Percentiles rank a stretch among this genome's conserved stretches.
These are phyloP conservation scores for Zygotorulaspora chibaensis DNA, from an alignment of 805 yeast genomes.

Conservation along the genomic window DNA sequence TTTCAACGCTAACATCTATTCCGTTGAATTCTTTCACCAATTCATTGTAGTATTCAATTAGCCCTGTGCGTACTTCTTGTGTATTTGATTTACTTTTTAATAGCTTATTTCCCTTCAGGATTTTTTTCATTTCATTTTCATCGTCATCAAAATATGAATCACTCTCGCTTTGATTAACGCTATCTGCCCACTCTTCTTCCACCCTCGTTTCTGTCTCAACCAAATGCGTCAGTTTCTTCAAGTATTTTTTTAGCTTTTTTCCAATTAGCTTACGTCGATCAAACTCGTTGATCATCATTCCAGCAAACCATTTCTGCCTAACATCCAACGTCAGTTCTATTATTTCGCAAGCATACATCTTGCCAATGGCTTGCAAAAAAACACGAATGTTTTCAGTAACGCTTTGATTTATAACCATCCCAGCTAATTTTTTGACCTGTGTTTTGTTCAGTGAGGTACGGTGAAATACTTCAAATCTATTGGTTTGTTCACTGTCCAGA, in stretches of 20 bases:
- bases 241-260: constrained; percentile 33
- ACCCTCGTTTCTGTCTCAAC: constrained; percentile 13
- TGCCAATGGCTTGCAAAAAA: constrained; percentile 79
- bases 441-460: constrained; percentile 69
- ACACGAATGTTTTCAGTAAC: constrained; percentile 77
- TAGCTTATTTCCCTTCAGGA: constrained; percentile 22
- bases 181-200: constrained; percentile 18
- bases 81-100: constrained; percentile 25
- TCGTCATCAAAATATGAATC: constrained; percentile 33
- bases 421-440: constrained; percentile 76
- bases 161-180: constrained; percentile 29
- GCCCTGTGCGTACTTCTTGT: constrained; percentile 24
- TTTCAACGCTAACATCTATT: constrained; percentile 33
- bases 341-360: constrained; percentile 85
- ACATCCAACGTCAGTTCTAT: constrained; percentile 76
- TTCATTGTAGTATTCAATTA: constrained; percentile 32
- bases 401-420: constrained; percentile 72
- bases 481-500: constrained; percentile 78
- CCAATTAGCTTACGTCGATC: constrained; percentile 40
- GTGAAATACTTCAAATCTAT: constrained; percentile 80
- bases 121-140: constrained; percentile 20
- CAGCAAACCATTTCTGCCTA: constrained; percentile 51
- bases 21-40: constrained; percentile 29
- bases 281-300: constrained; percentile 38
- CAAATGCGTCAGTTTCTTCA: constrained; percentile 35